Conservation (phyloP, 306 rosid species). For the Arachis hypogaea region DNA sequence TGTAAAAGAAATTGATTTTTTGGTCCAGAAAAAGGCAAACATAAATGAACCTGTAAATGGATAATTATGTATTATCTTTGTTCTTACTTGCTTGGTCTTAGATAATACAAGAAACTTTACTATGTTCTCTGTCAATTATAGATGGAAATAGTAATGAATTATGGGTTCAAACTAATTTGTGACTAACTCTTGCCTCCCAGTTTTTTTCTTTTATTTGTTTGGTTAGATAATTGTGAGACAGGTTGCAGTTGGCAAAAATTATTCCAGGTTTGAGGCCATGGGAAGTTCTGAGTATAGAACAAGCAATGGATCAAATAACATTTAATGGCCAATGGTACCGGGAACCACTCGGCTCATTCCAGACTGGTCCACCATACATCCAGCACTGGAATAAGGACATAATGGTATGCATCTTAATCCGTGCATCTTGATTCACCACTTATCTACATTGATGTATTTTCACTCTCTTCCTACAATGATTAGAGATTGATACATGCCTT, state of each 20-base stretch:
- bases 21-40: too few species aligned
- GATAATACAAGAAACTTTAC: not conserved
- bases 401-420: conserved; percentile 53
- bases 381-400: conserved; percentile 59
- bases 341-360: conserved; percentile 74
- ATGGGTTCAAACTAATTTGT: not conserved
- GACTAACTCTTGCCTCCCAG: conserved; percentile 14
- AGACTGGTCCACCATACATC: conserved; percentile 85
- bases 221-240: conserved; percentile 39
- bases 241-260: conserved; percentile 58
- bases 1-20: too few species aligned
- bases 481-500: conserved; percentile 13
- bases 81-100: not conserved
- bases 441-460: not conserved
- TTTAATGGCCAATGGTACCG: conserved; percentile 81
- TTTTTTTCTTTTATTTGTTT: not conserved
- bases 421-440: conserved; percentile 16
- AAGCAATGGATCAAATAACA: conserved; percentile 88
- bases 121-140: conserved; percentile 18
- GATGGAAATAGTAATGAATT: conserved; percentile 9
- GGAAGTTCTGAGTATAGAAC: conserved; percentile 94
- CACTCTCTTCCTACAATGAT: not conserved
- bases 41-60: not conserved
- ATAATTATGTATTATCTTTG: not conserved
- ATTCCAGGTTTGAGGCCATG: conserved; percentile 95